These are phyloP conservation scores for Orbilia brochopaga DNA, from an alignment of 2,329 filamentous ascomycete genomes.

Conservation along the genomic window DNA sequence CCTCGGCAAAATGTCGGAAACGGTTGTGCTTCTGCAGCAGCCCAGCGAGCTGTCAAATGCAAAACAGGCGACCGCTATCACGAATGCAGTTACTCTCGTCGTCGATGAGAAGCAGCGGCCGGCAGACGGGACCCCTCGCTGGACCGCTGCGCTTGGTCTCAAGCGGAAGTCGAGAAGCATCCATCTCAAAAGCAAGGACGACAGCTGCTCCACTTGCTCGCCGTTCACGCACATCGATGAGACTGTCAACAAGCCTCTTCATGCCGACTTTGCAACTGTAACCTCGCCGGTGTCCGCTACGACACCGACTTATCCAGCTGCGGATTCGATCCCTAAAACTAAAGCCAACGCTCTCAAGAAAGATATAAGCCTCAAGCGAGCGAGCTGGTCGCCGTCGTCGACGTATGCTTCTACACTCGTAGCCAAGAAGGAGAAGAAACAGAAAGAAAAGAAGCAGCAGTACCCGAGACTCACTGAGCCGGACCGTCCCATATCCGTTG, in stretches of 20 bases:
- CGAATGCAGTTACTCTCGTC: background rate
- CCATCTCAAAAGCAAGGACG: background rate
- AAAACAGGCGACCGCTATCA: background rate
- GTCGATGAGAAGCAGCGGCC: slow-evolving; percentile 24
- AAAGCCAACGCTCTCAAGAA: background rate
- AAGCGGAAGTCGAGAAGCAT: slow-evolving; percentile 37
- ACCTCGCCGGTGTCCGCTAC: background rate
- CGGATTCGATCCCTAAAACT: background rate
- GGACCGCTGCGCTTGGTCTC: slow-evolving; percentile 18
- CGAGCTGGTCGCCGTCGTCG: background rate
- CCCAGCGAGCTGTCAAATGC: slow-evolving; percentile 9
- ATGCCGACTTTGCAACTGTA: background rate
- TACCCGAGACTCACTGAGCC: slow-evolving; percentile 24
- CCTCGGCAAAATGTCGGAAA: slow-evolving; percentile 47
- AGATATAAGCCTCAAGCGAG: background rate
- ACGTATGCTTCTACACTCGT: too few relatives aligned
- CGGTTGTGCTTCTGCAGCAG: slow-evolving; percentile 6
- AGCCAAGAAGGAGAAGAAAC: background rate
- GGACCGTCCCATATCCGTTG: slow-evolving; percentile 36
- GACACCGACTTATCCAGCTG: background rate
- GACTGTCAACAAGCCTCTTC: slow-evolving; percentile 10
- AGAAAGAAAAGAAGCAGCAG: background rate
- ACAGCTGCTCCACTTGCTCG: slow-evolving; percentile 2
- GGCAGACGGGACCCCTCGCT: background rate
- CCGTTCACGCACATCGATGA: slow-evolving; percentile 15